These are phyloP conservation scores for Xylariaceae sp. DNA, from an alignment of 2,329 filamentous ascomycete species.

Conservation along the genomic window DNA sequence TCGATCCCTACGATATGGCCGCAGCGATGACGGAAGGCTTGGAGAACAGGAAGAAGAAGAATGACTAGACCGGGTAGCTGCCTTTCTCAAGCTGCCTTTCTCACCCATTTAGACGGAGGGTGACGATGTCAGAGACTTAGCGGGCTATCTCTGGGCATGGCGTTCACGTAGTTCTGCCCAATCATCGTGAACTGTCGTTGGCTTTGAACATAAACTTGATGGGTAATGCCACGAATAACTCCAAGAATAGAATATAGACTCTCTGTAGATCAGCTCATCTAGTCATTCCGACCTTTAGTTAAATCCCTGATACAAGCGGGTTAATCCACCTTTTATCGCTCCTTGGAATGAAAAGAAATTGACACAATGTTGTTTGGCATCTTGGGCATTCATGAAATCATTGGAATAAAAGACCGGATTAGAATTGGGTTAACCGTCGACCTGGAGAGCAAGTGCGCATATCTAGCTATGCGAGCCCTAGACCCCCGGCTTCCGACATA, in stretches of 20 bases:
- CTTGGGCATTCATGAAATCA: not conserved
- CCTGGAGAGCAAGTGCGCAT: not conserved
- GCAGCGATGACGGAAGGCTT: slow-evolving; percentile 31
- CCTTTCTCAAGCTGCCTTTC: not conserved
- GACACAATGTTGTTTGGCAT: not conserved
- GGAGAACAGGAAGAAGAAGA: slow-evolving; percentile 31
- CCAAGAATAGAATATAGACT: no score
- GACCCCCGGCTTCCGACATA: not conserved
- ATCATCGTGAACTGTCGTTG: no score
- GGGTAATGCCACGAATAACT: no score
- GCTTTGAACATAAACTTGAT: no score
- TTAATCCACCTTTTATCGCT: no score
- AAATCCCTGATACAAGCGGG: no score
- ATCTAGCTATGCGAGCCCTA: not conserved
- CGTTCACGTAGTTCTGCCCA: no score
- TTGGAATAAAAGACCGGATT: not conserved
- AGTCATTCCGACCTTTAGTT: no score
- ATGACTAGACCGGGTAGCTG: slow-evolving; percentile 18
- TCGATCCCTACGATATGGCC: slow-evolving; percentile 53
- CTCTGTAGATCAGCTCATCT: no score
- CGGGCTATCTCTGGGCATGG: no score
- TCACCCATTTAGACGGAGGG: no score
- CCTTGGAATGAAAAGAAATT: not conserved
- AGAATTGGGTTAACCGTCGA: not conserved
- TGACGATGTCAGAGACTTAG: no score